These are phyloP conservation scores for Fennellomyces sp. DNA, from an alignment of 371 early-diverging fungal genomes.

Conservation along the genomic window DNA sequence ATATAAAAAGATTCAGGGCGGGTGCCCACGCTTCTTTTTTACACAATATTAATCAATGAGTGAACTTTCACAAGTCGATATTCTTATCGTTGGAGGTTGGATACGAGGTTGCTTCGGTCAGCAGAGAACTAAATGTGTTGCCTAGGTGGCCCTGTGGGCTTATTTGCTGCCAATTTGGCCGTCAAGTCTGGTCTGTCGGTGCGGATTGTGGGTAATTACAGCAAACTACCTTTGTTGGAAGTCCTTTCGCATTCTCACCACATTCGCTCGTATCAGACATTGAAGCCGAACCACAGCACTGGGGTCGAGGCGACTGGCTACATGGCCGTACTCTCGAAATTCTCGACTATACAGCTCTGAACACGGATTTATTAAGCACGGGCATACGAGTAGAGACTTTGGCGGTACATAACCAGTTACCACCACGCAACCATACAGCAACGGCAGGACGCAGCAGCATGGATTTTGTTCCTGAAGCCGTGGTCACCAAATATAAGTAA, in stretches of 20 bases:
- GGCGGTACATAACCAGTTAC: constrained; percentile 8
- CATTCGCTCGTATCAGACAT: constrained; percentile 20
- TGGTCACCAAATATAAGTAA: constrained; percentile 44
- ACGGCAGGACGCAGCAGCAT: constrained; percentile 21
- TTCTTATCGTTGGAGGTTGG: constrained; percentile 33
- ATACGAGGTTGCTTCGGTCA: background rate
- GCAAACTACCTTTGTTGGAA: background rate
- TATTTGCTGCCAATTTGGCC: constrained; percentile 34
- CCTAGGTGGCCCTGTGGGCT: constrained; percentile 40
- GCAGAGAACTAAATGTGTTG: background rate
- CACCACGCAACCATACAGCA: background rate
- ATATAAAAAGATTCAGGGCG: too few species aligned
- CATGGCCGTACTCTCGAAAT: constrained; percentile 45
- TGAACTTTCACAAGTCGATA: constrained; percentile 30
- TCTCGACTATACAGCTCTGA: constrained; percentile 29
- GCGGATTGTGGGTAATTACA: constrained; percentile 32
- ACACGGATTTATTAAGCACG: constrained; percentile 27
- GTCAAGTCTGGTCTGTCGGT: constrained; percentile 34
- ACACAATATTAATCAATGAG: too few species aligned
- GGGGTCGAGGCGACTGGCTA: constrained; percentile 52
- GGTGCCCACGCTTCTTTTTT: too few species aligned
- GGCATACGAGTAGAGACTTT: constrained; percentile 38
- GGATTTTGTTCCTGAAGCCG: constrained; percentile 42
- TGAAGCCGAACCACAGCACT: constrained; percentile 47
- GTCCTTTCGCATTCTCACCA: background rate